A percentile compares a stretch with the other conserved stretches of the same genome.
phyloP scores from a whole-genome alignment of 805 yeast species.

The Saccharomycopsis guyanensis region DNA sequence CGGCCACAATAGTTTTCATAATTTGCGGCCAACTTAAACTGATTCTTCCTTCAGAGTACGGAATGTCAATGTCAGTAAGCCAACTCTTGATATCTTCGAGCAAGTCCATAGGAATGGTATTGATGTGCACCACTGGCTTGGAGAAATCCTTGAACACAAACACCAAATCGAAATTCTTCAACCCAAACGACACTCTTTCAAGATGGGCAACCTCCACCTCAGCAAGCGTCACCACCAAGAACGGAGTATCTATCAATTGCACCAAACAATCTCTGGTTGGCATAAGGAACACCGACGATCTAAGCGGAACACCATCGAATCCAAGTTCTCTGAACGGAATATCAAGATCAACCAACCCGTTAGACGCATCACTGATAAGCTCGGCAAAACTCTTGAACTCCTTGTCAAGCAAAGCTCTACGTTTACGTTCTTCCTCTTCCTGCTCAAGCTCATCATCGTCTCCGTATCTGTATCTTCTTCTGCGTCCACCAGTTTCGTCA shows the following conservation, averaged over 20 bases:
- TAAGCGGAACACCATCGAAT: constrained; percentile 93
- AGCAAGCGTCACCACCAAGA: constrained; percentile 79
- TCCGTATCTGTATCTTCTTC: constrained; percentile 81
- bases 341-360: constrained; percentile 80
- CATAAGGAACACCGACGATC: constrained; percentile 90
- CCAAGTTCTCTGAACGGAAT: constrained; percentile 94
- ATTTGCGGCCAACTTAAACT: constrained; percentile 93
- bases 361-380: constrained; percentile 79
- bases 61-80: constrained; percentile 96
- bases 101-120: constrained; percentile 89
- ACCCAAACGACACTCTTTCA: constrained; percentile 95
- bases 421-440: constrained; percentile 94
- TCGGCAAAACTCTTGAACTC: constrained; percentile 89
- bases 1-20: constrained; percentile 87
- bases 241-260: constrained; percentile 92
- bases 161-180: constrained; percentile 94
- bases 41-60: constrained; percentile 89
- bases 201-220: constrained; percentile 93
- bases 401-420: constrained; percentile 83
- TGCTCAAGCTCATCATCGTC: constrained; percentile 98
- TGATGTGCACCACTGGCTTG: constrained; percentile 83
- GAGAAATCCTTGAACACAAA: constrained; percentile 89
- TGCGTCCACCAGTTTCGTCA: constrained; percentile 94
- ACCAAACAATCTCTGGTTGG: constrained; percentile 96
- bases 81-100: constrained; percentile 91